These are phyloP conservation scores for Aspergillus nomiae DNA, from an alignment of 2,329 filamentous ascomycete genomes.

Conservation along the genomic window DNA sequence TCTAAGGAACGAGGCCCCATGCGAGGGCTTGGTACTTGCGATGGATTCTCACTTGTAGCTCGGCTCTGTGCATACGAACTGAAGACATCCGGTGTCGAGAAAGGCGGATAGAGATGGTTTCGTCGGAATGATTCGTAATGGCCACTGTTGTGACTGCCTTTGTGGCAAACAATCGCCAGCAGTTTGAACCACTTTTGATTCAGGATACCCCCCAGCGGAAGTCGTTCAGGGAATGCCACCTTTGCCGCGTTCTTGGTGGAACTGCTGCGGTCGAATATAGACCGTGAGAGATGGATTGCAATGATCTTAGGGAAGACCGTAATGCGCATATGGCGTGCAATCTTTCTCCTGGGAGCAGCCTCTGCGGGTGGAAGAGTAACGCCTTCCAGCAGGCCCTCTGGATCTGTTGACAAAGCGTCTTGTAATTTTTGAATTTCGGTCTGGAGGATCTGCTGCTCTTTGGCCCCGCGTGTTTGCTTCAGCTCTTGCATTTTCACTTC, in stretches of 20 bases:
- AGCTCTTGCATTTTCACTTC: conserved; percentile 64
- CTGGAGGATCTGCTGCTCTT: conserved; percentile 55
- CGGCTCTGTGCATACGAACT: conserved; percentile 70
- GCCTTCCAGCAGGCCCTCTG: conserved; percentile 72
- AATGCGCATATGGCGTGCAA: conserved; percentile 85
- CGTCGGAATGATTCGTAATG: conserved; percentile 96
- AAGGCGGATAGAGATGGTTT: conserved; percentile 77
- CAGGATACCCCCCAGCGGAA: conserved; percentile 78
- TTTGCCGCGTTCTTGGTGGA: conserved; percentile 95
- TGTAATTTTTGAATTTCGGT: conserved; percentile 67
- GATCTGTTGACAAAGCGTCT: conserved; percentile 73
- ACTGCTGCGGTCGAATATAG: conserved; percentile 78
- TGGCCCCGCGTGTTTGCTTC: conserved; percentile 55
- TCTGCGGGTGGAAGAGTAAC: conserved; percentile 74
- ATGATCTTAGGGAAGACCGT: conserved; percentile 86
- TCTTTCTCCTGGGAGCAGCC: conserved; percentile 76
- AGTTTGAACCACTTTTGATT: conserved; percentile 80
- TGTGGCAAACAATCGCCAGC: conserved; percentile 86
- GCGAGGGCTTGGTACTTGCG: conserved; percentile 37
- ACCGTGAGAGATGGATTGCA: conserved; percentile 88
- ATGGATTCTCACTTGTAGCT: conserved; percentile 56
- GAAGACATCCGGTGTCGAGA: conserved; percentile 79
- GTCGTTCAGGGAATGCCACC: conserved; percentile 84
- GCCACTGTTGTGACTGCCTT: conserved; percentile 91
- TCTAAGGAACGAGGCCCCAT: conserved; percentile 41